A percentile compares a stretch with the other conserved stretches of the same genome.
These are phyloP conservation scores for Leishmania braziliensis DNA, from an alignment of 208 protist species.

Conservation along the genomic window DNA sequence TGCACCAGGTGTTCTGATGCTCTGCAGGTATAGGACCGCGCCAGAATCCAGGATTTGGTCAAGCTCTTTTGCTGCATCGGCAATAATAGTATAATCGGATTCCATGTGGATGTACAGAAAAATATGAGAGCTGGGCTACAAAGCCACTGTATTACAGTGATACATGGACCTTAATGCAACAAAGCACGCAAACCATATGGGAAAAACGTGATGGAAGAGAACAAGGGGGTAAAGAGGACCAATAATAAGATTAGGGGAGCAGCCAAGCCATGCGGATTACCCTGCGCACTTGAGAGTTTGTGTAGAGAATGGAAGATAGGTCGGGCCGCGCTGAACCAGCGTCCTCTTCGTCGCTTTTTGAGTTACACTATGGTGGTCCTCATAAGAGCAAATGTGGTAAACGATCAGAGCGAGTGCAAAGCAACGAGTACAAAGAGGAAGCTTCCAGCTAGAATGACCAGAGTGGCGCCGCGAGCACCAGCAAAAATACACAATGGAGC, in stretches of 20 bases:
- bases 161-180: background rate
- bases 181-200: background rate
- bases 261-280: background rate
- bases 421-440: background rate
- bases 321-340: background rate
- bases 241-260: background rate
- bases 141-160: background rate
- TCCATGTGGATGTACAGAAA: background rate
- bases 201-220: background rate
- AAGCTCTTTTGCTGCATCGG: slow-evolving; percentile 9
- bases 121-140: background rate
- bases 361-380: background rate
- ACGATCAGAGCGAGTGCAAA: background rate
- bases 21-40: background rate
- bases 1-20: background rate
- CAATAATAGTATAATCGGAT: background rate
- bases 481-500: background rate
- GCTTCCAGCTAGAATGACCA: background rate
- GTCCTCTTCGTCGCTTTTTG: background rate
- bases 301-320: background rate
- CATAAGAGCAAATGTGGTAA: background rate
- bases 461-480: background rate
- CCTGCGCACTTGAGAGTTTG: background rate
- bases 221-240: background rate
- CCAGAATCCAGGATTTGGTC: slow-evolving; percentile 3